Conservation (phyloP, 2,329 filamentous ascomycete species). For the Sordariomycetes sp. region DNA sequence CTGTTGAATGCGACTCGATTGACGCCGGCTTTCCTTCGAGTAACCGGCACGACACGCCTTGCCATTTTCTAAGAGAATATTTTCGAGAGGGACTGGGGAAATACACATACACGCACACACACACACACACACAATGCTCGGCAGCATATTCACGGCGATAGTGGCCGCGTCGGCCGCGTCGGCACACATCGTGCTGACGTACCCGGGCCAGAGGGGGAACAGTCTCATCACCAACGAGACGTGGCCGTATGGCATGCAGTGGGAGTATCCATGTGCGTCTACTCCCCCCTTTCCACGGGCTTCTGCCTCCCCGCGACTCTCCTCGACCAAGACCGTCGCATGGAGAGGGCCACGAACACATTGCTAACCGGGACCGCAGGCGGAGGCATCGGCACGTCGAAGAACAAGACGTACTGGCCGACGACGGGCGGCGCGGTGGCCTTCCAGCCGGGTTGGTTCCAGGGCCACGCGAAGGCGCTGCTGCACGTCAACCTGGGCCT, state of each 20-base stretch:
- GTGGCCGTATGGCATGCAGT: slow-evolving; percentile 87
- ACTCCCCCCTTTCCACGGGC: background rate
- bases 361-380: slow-evolving; percentile 40
- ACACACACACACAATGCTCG: slow-evolving; percentile 25
- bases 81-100: background rate
- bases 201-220: slow-evolving; percentile 80
- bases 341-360: background rate
- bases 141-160: slow-evolving; percentile 20
- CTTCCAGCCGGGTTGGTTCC: slow-evolving; percentile 93
- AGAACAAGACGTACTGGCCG: slow-evolving; percentile 89
- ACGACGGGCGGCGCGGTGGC: slow-evolving; percentile 76
- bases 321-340: background rate
- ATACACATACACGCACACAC: background rate
- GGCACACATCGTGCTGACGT: slow-evolving; percentile 76
- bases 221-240: slow-evolving; percentile 70
- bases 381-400: slow-evolving; percentile 67
- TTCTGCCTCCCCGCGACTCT: too few relatives aligned
- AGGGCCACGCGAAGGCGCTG: slow-evolving; percentile 70
- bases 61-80: too few relatives aligned
- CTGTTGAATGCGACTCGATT: too few relatives aligned
- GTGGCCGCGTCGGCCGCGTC: slow-evolving; percentile 36
- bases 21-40: too few relatives aligned
- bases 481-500: slow-evolving; percentile 89
- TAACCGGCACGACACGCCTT: too few relatives aligned
- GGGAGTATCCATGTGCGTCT: slow-evolving; percentile 82